These are phyloP conservation scores for Xerocomus cyaneibrunnescens DNA, from an alignment of 1,284 basidiomycete species.

Conservation along the genomic window DNA sequence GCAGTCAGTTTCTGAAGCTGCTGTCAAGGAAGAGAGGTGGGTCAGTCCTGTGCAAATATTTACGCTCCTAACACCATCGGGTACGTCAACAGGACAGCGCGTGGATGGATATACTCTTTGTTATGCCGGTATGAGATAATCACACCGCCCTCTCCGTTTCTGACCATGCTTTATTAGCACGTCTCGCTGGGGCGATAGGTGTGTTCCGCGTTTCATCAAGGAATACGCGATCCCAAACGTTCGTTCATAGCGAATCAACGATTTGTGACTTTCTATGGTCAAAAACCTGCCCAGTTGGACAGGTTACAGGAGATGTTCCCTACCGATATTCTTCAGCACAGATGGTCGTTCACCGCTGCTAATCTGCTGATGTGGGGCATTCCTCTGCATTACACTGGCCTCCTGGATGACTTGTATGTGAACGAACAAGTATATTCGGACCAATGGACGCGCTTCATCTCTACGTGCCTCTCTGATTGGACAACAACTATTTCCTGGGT, in stretches of 20 bases:
- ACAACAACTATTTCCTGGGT: slow-evolving; percentile 28
- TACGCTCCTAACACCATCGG: not conserved
- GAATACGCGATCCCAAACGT: not conserved
- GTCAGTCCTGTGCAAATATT: not conserved
- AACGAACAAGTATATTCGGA: slow-evolving; percentile 37
- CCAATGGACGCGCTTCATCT: slow-evolving; percentile 34
- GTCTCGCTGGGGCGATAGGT: slow-evolving; percentile 31
- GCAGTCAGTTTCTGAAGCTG: slow-evolving; percentile 30
- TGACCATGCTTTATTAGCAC: slow-evolving; percentile 24
- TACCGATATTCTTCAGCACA: slow-evolving; percentile 18
- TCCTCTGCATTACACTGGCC: slow-evolving; percentile 24
- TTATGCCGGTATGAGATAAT: slow-evolving; percentile 30
- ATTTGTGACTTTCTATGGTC: slow-evolving; percentile 30
- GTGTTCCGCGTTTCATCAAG: not conserved
- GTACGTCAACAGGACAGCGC: slow-evolving; percentile 19
- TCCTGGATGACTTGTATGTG: slow-evolving; percentile 31
- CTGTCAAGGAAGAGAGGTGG: slow-evolving; percentile 28
- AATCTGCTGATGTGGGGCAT: slow-evolving; percentile 32
- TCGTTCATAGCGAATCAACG: slow-evolving; percentile 28
- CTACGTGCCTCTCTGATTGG: slow-evolving; percentile 32
- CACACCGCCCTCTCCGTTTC: not conserved
- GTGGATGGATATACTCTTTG: slow-evolving; percentile 37
- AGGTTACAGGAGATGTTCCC: slow-evolving; percentile 33
- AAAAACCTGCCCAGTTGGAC: slow-evolving; percentile 31
- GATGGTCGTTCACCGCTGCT: slow-evolving; percentile 16